Conservation (phyloP, 257 asterid genomes). For the Ilex asprella region DNA sequence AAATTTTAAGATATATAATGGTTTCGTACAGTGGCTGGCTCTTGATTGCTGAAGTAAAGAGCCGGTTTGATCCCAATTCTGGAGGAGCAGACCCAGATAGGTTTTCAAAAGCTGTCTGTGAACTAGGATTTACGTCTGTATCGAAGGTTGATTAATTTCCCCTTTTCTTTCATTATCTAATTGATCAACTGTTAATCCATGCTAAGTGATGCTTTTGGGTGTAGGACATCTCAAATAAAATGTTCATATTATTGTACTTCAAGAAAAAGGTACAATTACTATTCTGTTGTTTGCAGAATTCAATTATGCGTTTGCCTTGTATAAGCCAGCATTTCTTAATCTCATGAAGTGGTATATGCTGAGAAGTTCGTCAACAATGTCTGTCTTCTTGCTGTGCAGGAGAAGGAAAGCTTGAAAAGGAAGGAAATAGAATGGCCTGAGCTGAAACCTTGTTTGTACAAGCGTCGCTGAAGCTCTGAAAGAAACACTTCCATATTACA, state of each 20-base stretch:
- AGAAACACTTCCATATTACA: no score
- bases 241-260: conserved; percentile 70
- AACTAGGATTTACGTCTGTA: conserved; percentile 58
- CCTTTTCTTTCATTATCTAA: not conserved
- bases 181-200: not conserved
- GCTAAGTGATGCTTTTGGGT: conserved; percentile 19
- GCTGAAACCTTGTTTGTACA: conserved; percentile 77
- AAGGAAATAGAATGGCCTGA: conserved; percentile 63
- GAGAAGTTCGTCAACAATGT: not conserved
- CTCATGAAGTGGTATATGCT: not conserved
- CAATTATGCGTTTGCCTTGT: no score
- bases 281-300: not conserved
- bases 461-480: conserved; percentile 44
- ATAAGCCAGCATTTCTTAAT: no score
- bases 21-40: conserved; percentile 80
- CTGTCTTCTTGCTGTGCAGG: conserved; percentile 28
- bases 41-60: conserved; percentile 92
- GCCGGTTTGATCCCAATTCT: conserved; percentile 79
- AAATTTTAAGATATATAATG: not conserved
- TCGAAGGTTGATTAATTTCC: conserved; percentile 43
- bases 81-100: conserved; percentile 82
- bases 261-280: conserved; percentile 61
- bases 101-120: conserved; percentile 61
- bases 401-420: conserved; percentile 27
- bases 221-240: conserved; percentile 95